Evolutionary conservation across 2,329 filamentous ascomycete species (phyloP).

Genomic region (Penicillium nordicum): DNA sequence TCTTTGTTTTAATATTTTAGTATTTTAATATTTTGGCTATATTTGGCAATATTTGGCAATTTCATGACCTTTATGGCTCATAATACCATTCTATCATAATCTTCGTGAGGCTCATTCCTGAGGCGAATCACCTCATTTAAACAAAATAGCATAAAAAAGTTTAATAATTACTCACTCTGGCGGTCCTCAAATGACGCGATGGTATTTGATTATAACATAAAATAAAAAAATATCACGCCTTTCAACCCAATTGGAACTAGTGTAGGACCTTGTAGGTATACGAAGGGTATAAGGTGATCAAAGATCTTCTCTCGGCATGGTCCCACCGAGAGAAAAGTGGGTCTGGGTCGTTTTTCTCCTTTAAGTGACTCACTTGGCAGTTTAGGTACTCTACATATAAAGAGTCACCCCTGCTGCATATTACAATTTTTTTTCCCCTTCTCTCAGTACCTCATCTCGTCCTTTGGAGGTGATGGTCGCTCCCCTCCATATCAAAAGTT

Average conservation of each 20-base stretch:
- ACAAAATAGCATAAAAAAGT: neutral
- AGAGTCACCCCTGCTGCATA: slow-evolving; percentile 14
- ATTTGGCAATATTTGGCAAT: neutral
- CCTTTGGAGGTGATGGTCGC: slow-evolving; percentile 39
- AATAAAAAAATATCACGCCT: slow-evolving; percentile 16
- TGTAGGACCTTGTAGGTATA: neutral
- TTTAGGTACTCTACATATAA: slow-evolving; percentile 13
- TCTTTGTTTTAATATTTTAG: neutral
- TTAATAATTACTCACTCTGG: neutral
- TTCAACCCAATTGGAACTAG: slow-evolving; percentile 6
- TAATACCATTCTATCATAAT: neutral
- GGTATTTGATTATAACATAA: neutral
- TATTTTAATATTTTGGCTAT: neutral
- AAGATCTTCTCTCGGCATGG: slow-evolving; percentile 18
- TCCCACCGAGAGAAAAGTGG: slow-evolving; percentile 18
- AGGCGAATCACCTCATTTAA: slow-evolving; percentile 1
- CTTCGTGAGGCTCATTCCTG: neutral
- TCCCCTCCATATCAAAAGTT: slow-evolving; percentile 28
- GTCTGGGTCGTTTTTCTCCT: slow-evolving; percentile 7
- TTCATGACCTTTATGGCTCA: neutral
- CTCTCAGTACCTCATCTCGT: slow-evolving; percentile 34
- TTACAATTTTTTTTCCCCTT: neutral
- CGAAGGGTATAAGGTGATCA: slow-evolving; percentile 4
- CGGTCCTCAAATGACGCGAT: neutral
- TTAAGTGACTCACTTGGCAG: slow-evolving; percentile 19